Percentiles rank a stretch among this genome's conserved stretches.
phyloP scores from a whole-genome alignment of 208 protist genomes.

The Trypanosoma boissoni region DNA sequence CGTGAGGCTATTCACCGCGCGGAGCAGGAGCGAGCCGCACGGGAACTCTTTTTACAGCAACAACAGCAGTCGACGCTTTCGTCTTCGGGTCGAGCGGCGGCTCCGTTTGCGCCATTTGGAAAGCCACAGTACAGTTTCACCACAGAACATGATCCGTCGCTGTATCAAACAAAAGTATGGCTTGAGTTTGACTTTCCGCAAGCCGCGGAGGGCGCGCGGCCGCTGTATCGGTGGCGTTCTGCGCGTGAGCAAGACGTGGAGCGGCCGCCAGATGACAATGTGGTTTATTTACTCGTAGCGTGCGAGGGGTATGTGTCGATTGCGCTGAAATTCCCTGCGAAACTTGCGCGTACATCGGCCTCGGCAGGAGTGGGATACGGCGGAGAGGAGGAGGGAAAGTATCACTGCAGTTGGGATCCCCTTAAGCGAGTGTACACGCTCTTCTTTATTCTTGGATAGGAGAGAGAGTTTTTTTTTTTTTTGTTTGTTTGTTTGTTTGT shows the following conservation, averaged over 20 bases:
- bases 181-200: slow-evolving; percentile 67
- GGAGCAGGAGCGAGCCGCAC: slow-evolving; percentile 38
- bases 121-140: slow-evolving; percentile 63
- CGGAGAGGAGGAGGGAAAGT: slow-evolving; percentile 33
- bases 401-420: slow-evolving; percentile 64
- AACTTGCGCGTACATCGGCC: slow-evolving; percentile 21
- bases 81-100: not conserved
- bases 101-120: slow-evolving; percentile 41
- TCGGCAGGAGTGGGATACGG: not conserved
- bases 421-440: slow-evolving; percentile 62
- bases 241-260: slow-evolving; percentile 79
- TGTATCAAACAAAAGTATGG: slow-evolving; percentile 80
- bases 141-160: slow-evolving; percentile 57
- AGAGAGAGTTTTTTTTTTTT: slow-evolving; percentile 1
- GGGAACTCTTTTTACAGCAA: slow-evolving; percentile 34
- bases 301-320: slow-evolving; percentile 84
- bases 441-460: slow-evolving; percentile 64
- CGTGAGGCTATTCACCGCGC: slow-evolving; percentile 38
- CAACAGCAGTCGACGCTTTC: slow-evolving; percentile 13
- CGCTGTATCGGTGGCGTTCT: slow-evolving; percentile 80
- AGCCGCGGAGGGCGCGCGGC: slow-evolving; percentile 52
- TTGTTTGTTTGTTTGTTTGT: slow-evolving; percentile 13
- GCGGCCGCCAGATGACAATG: slow-evolving; percentile 49
- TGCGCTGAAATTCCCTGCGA: slow-evolving; percentile 72
- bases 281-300: slow-evolving; percentile 76